Conservation (phyloP, 805 yeast genomes). For the Ogataea trehalophila region DNA sequence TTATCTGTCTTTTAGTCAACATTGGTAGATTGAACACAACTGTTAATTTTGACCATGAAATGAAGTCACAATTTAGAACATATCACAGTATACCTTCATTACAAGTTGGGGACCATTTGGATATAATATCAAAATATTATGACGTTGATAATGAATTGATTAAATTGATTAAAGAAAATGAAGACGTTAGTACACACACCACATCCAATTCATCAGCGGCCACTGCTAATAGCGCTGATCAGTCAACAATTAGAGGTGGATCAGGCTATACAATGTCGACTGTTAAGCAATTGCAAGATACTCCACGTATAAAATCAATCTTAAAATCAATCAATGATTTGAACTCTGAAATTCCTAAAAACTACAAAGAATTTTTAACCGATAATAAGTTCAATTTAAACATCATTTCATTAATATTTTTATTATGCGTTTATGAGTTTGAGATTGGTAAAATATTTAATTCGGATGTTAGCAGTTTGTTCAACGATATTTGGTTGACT, state of each 20-base stretch:
- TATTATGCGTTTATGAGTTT: conserved; percentile 57
- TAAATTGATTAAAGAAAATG: conserved; percentile 13
- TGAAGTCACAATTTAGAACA: conserved; percentile 89
- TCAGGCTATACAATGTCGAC: conserved; percentile 35
- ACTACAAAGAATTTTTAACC: conserved; percentile 40
- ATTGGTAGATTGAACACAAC: conserved; percentile 95
- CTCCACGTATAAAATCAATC: conserved; percentile 88
- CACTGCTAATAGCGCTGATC: too few relatives aligned
- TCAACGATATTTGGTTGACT: conserved; percentile 72
- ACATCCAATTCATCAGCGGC: background rate
- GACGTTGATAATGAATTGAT: conserved; percentile 13
- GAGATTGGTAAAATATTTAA: conserved; percentile 28
- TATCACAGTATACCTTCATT: conserved; percentile 90
- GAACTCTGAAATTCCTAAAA: conserved; percentile 43
- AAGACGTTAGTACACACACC: background rate
- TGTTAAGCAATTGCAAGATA: conserved; percentile 84
- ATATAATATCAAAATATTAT: conserved; percentile 24
- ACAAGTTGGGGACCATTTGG: conserved; percentile 56
- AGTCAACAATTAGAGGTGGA: conserved; percentile 19
- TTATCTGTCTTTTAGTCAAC: conserved; percentile 71
- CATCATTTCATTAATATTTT: conserved; percentile 71
- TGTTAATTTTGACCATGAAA: conserved; percentile 88
- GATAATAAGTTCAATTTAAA: conserved; percentile 33
- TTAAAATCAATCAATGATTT: conserved; percentile 83
- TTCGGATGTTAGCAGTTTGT: conserved; percentile 37